A percentile compares a stretch with the other conserved stretches of the same genome.
Conservation (phyloP, 2,329 filamentous ascomycete species). For the Orbilia brochopaga region DNA sequence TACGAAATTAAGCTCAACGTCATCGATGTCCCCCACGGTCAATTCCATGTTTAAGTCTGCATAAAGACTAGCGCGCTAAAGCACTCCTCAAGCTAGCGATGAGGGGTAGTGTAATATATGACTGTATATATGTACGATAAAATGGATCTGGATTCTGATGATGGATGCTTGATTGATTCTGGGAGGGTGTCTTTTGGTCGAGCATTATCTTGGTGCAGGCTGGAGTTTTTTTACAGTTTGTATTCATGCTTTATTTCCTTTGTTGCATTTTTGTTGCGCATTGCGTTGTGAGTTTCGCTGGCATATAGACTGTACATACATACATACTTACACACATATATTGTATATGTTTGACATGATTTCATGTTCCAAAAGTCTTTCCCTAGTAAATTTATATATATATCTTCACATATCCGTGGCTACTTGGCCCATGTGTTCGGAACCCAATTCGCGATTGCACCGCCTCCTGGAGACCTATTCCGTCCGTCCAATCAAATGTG, state of each 20-base stretch:
- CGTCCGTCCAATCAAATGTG: too few species aligned
- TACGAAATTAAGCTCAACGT: constrained; percentile 55
- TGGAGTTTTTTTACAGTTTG: not conserved
- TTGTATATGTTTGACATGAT: not conserved
- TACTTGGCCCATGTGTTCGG: too few species aligned
- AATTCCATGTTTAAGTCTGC: constrained; percentile 7
- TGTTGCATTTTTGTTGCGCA: not conserved
- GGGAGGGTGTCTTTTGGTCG: not conserved
- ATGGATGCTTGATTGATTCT: not conserved
- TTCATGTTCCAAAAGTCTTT: too few species aligned
- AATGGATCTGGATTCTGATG: not conserved
- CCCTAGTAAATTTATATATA: not conserved
- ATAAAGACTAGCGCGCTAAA: too few species aligned
- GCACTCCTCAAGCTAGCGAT: too few species aligned
- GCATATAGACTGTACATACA: not conserved
- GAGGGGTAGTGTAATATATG: not conserved
- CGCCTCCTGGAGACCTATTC: too few species aligned
- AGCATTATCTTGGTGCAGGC: not conserved
- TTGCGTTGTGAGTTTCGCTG: not conserved
- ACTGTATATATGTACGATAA: constrained; percentile 1
- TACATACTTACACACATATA: not conserved
- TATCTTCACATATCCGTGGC: not conserved
- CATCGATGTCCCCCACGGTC: constrained; percentile 26
- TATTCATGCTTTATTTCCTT: not conserved
- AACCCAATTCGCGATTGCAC: too few species aligned